Evolutionary conservation across 2,329 filamentous ascomycete genomes (phyloP), one percentile per base, ranked within the genome.

Genomic region (Fusarium ramigenum): DNA sequence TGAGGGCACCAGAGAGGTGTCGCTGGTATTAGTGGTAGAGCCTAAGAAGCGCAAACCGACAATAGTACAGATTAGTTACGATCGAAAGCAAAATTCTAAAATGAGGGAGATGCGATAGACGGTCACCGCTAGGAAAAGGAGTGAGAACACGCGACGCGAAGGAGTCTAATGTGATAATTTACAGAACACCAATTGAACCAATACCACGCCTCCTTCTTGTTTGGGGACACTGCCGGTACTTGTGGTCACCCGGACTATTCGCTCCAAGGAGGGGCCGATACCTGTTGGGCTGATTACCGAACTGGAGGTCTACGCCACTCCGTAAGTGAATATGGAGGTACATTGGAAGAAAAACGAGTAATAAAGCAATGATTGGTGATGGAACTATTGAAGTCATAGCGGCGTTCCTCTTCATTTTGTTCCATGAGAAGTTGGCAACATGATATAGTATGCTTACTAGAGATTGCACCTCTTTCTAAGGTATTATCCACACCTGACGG

Each of bases 251-350:
- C 50, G 49, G 64, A 58, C 49, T 42, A 58, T 61, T 52, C 52
- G 43, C 25, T 63, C 21, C 32, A 44, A 36, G 43, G 34, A 43
- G 50, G 69, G 57, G 18, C 52, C 36, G 69, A 54, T 40, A 53
- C 12, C 23, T 52, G 70, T 71, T 70, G 70, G 37, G 62, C 63
- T 58, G 47, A 53, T 28, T 64, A 61, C 70, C 66, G 66, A 65
- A 46, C 53, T 25, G 47, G 28, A 18, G 28, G 46, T 49, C 21
- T 32, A 49, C 15, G 28, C 28, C 18, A 49, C 7, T 49, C 21
- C 15, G 10, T 32, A 32, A 50, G 46, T 49, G 12, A 12, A 16
- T 32, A 49, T 37, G 36, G 36, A 37, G 21, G 15, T n/a, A 28
- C 28, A 28, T 28, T 21, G 11, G n/a, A 34, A 19, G 47, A 50